phyloP scores from a whole-genome alignment of 768 basidiomycete species.

The Rubroboletus satanas region DNA sequence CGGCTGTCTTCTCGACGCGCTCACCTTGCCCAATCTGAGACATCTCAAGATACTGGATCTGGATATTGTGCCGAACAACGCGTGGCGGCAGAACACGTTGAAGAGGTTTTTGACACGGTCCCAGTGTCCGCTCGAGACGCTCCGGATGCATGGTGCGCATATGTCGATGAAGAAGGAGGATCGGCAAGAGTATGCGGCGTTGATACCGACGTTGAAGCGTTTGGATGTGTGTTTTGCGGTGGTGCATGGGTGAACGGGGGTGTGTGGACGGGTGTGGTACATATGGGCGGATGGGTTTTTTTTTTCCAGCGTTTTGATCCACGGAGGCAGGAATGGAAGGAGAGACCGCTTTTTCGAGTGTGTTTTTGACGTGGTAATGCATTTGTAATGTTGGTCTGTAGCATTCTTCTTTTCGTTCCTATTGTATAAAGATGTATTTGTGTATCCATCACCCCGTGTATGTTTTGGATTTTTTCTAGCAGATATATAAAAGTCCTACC shows the following conservation, averaged over 20 bases:
- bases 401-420: too few relatives aligned
- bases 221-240: conserved; percentile 13
- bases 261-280: neutral
- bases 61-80: conserved; percentile 12
- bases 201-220: conserved; percentile 19
- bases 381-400: too few relatives aligned
- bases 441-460: too few relatives aligned
- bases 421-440: too few relatives aligned
- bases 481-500: too few relatives aligned
- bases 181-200: conserved; percentile 6
- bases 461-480: too few relatives aligned
- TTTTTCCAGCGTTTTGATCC: too few relatives aligned
- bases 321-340: too few relatives aligned
- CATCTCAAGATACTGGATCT: conserved; percentile 10
- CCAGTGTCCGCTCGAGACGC: conserved; percentile 18
- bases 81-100: conserved; percentile 12
- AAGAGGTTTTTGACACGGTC: conserved; percentile 21
- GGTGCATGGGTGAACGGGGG: neutral
- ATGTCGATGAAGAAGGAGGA: conserved; percentile 14
- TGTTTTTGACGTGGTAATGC: too few relatives aligned
- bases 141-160: conserved; percentile 11
- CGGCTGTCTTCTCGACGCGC: conserved; percentile 5
- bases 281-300: neutral
- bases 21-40: conserved; percentile 14
- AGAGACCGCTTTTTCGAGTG: too few relatives aligned